Conservation (phyloP, 2,329 filamentous ascomycete species). For the Sporothrix luriei region DNA sequence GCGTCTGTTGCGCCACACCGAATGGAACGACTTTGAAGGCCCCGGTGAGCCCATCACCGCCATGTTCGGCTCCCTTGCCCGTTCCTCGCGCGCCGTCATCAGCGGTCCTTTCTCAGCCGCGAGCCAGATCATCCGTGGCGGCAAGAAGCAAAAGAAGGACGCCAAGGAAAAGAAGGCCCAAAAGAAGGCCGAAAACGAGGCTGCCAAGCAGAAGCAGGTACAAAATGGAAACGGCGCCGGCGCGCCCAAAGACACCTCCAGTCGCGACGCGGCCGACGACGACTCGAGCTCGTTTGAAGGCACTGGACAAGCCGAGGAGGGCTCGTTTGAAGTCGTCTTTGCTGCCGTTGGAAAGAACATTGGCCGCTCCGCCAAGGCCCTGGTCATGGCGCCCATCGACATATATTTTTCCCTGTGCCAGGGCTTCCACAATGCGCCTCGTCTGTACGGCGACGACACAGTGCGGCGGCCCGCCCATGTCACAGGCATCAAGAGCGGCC, state of each 20-base stretch:
- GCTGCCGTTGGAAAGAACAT: conserved; percentile 57
- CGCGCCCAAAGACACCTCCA: conserved; percentile 35
- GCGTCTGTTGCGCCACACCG: conserved; percentile 64
- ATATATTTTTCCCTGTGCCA: conserved; percentile 64
- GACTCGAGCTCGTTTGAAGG: conserved; percentile 34
- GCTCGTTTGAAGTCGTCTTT: conserved; percentile 48
- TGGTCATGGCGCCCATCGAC: conserved; percentile 62
- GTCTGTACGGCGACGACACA: conserved; percentile 70
- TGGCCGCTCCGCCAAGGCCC: conserved; percentile 53
- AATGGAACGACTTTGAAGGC: conserved; percentile 78
- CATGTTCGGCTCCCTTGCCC: conserved; percentile 62
- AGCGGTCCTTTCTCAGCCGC: conserved; percentile 65
- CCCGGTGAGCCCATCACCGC: conserved; percentile 73
- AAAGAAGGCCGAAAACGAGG: conserved; percentile 40
- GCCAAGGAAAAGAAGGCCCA: neutral
- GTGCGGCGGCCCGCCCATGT: conserved; percentile 65
- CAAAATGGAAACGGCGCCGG: neutral
- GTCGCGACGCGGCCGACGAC: conserved; percentile 31
- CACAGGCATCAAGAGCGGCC: conserved; percentile 65
- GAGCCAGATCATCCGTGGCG: conserved; percentile 42
- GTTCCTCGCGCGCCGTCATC: conserved; percentile 60
- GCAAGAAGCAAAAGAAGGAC: conserved; percentile 53
- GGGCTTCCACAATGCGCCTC: conserved; percentile 71
- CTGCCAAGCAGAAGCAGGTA: neutral
- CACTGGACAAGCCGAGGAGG: conserved; percentile 38